phyloP scores from a whole-genome alignment of 306 rosid genomes.

The Lathyrus oleraceus region DNA sequence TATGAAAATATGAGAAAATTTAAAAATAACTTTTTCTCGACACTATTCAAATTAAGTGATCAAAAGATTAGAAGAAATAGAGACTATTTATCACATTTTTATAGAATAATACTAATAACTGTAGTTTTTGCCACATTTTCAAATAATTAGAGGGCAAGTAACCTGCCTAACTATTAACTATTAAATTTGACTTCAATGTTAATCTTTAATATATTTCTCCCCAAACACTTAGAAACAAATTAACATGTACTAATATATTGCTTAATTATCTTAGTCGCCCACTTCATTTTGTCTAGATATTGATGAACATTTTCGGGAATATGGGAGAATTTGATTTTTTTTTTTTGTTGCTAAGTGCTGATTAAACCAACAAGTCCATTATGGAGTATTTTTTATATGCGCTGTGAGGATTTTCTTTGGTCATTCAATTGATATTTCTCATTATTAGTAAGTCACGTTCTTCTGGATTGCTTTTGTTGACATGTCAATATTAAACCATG shows the following conservation, averaged over 20 bases:
- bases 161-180: conserved; percentile 47
- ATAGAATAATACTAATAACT: background rate
- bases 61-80: no score
- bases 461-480: conserved; percentile 38
- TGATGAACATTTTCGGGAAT: conserved; percentile 39
- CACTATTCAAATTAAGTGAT: no score
- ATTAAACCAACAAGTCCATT: conserved; percentile 29
- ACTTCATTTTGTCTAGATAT: conserved; percentile 34
- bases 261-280: conserved; percentile 9
- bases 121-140: conserved; percentile 26
- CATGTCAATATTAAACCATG: conserved; percentile 52
- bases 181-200: conserved; percentile 37
- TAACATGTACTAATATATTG: conserved; percentile 28
- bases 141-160: conserved; percentile 33
- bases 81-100: conserved; percentile 8
- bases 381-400: conserved; percentile 28
- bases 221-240: conserved; percentile 22
- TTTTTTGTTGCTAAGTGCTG: conserved; percentile 13
- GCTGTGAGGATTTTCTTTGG: conserved; percentile 19
- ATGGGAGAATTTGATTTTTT: background rate
- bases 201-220: conserved; percentile 21
- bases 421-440: conserved; percentile 37
- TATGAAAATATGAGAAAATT: no score
- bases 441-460: conserved; percentile 36
- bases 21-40: no score